Conservation (phyloP, 176 grass and related monocot genomes). For the Oryza brachyantha region DNA sequence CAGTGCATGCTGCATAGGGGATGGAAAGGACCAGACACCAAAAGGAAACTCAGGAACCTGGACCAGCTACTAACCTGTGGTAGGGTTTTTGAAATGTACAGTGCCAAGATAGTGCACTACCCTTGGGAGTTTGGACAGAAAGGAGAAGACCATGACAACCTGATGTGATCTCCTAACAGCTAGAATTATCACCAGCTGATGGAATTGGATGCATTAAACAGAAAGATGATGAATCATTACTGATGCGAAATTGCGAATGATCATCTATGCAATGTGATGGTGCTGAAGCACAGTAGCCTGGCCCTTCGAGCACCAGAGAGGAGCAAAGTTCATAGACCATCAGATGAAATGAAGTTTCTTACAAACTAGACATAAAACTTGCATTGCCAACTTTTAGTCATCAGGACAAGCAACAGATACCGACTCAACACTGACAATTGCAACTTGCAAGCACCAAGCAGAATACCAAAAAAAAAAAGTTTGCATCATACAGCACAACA, state of each 20-base stretch:
- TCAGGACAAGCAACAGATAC: background rate
- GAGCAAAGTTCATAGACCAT: background rate
- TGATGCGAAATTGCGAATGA: background rate
- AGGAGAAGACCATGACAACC: slow-evolving; percentile 19
- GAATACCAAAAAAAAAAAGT: background rate
- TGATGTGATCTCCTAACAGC: slow-evolving; percentile 37
- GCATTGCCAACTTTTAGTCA: background rate
- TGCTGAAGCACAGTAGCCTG: background rate
- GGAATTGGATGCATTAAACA: background rate
- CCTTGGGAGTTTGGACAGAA: slow-evolving; percentile 3
- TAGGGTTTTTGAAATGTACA: slow-evolving; percentile 10
- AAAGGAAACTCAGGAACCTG: slow-evolving; percentile 25
- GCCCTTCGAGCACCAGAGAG: background rate
- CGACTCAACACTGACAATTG: background rate
- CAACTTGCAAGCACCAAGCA: slow-evolving; percentile 23
- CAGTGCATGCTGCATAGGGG: background rate
- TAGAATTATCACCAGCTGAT: slow-evolving; percentile 12
- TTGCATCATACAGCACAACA: slow-evolving; percentile 20
- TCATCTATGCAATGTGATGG: background rate
- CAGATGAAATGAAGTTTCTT: background rate
- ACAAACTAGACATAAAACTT: background rate
- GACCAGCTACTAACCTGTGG: slow-evolving; percentile 4
- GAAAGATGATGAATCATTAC: background rate
- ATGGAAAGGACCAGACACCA: slow-evolving; percentile 32
- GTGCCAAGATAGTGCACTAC: background rate